Evolutionary conservation across 2,329 filamentous ascomycete genomes (phyloP).

Genomic region (Amylocarpus encephaloides): DNA sequence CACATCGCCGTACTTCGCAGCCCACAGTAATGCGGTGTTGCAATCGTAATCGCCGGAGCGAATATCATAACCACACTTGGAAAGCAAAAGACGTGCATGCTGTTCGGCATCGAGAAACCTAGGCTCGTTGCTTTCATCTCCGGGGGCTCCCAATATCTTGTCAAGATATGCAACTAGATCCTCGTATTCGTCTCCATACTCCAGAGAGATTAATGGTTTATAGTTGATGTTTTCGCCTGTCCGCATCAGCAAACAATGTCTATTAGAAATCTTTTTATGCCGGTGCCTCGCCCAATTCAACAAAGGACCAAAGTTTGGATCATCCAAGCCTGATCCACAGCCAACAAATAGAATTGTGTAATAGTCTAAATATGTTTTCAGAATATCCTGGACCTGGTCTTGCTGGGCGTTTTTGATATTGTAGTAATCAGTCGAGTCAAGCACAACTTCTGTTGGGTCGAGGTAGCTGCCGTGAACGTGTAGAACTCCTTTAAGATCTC

Average conservation of each 20-base stretch:
- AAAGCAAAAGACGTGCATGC: no score
- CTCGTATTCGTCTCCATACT: not conserved
- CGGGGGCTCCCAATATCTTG: no score
- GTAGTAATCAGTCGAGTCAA: conserved; percentile 6
- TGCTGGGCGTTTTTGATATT: not conserved
- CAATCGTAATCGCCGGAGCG: no score
- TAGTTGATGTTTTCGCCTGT: conserved; percentile 2
- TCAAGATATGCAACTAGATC: no score
- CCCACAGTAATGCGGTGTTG: no score
- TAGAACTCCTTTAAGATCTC: conserved; percentile 3
- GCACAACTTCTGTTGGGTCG: conserved; percentile 2
- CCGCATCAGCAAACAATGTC: conserved; percentile 5
- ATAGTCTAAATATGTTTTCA: not conserved
- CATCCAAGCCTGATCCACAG: conserved; percentile 4
- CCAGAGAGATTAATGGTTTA: conserved; percentile 2
- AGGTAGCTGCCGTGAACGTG: conserved; percentile 5
- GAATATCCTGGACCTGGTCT: conserved; percentile 1
- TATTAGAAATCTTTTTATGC: not conserved
- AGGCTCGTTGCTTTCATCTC: no score
- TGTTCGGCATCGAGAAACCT: no score
- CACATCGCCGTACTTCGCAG: no score
- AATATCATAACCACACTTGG: no score
- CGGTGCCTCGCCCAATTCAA: conserved; percentile 3
- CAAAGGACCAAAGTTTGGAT: conserved; percentile 6
- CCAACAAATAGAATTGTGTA: conserved; percentile 7